Conservation (phyloP, 306 rosid species). For the Arachis stenosperma region DNA sequence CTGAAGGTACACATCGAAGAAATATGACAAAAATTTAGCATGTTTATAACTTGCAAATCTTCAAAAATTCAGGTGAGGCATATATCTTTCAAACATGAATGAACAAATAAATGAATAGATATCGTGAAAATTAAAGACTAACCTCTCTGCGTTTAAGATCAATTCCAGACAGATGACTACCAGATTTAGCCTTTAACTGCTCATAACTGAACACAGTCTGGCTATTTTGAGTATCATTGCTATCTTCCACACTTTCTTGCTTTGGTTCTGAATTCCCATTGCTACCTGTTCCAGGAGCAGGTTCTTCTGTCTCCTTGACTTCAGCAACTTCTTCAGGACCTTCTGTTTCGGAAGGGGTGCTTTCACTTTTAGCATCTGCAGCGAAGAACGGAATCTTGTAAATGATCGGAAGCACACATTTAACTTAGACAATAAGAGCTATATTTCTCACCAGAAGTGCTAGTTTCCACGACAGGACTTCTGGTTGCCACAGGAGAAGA, state of each 20-base stretch:
- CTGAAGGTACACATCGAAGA: neutral
- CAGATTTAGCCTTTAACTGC: conserved; percentile 85
- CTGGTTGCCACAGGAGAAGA: conserved; percentile 62
- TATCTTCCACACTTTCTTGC: conserved; percentile 56
- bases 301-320: conserved; percentile 63
- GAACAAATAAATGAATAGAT: conserved; percentile 26
- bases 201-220: conserved; percentile 65
- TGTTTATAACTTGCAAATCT: neutral
- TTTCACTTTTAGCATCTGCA: conserved; percentile 64
- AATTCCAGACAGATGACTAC: conserved; percentile 77
- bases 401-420: conserved; percentile 28
- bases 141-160: conserved; percentile 96
- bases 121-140: conserved; percentile 37
- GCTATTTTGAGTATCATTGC: conserved; percentile 49
- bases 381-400: conserved; percentile 44
- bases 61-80: conserved; percentile 1
- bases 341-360: conserved; percentile 56
- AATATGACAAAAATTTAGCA: neutral
- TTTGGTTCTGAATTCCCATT: conserved; percentile 58
- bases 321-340: conserved; percentile 64
- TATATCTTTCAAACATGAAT: neutral
- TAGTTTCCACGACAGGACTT: conserved; percentile 70
- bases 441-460: conserved; percentile 56
- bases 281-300: conserved; percentile 53
- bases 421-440: conserved; percentile 6